Percentiles rank a stretch among this genome's conserved stretches.
phyloP scores from a whole-genome alignment of 2,329 filamentous ascomycete species.

The Aspergillus sp. region DNA sequence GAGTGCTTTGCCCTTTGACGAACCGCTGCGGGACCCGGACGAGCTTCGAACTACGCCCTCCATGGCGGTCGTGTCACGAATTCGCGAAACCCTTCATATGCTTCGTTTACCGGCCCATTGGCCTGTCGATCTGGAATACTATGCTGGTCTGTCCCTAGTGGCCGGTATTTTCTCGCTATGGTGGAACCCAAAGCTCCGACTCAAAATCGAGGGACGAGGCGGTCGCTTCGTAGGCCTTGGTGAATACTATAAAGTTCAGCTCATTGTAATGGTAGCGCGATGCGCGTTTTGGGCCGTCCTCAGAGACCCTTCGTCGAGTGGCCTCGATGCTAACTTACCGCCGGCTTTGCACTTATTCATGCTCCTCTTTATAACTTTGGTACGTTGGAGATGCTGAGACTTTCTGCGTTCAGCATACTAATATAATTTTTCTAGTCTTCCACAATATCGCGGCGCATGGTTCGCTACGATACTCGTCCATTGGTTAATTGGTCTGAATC shows the following conservation, averaged over 20 bases:
- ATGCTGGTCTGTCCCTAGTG: constrained; percentile 41
- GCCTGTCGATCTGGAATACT: constrained; percentile 30
- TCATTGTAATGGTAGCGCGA: constrained; percentile 45
- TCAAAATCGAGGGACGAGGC: constrained; percentile 43
- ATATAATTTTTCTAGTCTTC: constrained; percentile 32
- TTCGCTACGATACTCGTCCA: constrained; percentile 42
- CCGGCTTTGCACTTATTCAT: constrained; percentile 42
- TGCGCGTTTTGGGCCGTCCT: constrained; percentile 47
- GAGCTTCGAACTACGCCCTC: constrained; percentile 17
- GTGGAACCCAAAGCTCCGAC: constrained; percentile 51
- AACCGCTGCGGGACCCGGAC: constrained; percentile 14
- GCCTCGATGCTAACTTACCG: constrained; percentile 29
- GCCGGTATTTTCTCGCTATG: constrained; percentile 46
- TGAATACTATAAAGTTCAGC: constrained; percentile 49
- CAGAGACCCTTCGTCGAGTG: constrained; percentile 38
- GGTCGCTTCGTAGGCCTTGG: constrained; percentile 43
- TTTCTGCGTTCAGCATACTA: constrained; percentile 14
- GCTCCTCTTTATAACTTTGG: constrained; percentile 40
- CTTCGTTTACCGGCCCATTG: constrained; percentile 28
- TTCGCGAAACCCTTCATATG: constrained; percentile 18
- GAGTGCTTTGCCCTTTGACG: constrained; percentile 29
- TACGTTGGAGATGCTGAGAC: constrained; percentile 20
- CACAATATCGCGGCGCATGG: constrained; percentile 36
- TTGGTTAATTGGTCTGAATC: constrained; percentile 44
- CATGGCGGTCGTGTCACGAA: constrained; percentile 19